Conservation (phyloP, 352 stramenopile species). For the Globisporangium abappressorium region DNA sequence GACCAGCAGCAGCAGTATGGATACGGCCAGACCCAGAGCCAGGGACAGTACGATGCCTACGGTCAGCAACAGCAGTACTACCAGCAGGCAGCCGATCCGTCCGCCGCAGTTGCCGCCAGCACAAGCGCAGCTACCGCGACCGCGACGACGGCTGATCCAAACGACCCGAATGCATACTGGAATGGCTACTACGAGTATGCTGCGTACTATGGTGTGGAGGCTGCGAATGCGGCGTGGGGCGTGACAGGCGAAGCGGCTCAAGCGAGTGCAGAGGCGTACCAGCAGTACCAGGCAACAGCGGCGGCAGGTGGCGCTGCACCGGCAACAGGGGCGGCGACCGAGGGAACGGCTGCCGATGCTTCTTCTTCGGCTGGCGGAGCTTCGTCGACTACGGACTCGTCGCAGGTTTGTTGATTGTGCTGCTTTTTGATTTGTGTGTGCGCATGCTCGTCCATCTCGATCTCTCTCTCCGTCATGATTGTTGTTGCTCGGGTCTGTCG, state of each 20-base stretch:
- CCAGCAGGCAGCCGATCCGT: constrained; percentile 27
- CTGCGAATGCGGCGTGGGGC: constrained; percentile 80
- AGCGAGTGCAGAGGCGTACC: constrained; percentile 65
- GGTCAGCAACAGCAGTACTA: constrained; percentile 85
- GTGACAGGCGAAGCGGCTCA: constrained; percentile 72
- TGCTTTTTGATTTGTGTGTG: constrained; percentile 25
- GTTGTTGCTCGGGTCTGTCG: constrained; percentile 10
- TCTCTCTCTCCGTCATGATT: constrained; percentile 20
- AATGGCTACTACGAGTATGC: constrained; percentile 89
- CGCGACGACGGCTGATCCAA: constrained; percentile 56
- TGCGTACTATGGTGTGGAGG: constrained; percentile 85
- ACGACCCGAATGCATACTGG: constrained; percentile 88
- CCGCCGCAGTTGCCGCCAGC: constrained; percentile 9
- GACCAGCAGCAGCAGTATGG: constrained; percentile 50
- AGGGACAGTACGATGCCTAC: constrained; percentile 60
- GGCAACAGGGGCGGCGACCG: constrained; percentile 15
- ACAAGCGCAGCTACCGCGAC: constrained; percentile 17
- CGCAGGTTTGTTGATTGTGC: constrained; percentile 67
- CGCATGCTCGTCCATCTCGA: constrained; percentile 12
- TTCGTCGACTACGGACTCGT: constrained; percentile 19
- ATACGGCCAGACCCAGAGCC: constrained; percentile 42
- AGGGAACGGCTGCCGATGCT: constrained; percentile 13
- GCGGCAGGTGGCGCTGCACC: constrained; percentile 16
- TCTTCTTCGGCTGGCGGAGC: constrained; percentile 17
- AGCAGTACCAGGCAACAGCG: constrained; percentile 65